Evolutionary conservation across 2,329 filamentous ascomycete species (phyloP).

Genomic region (Thermomyces lanuginosus): DNA sequence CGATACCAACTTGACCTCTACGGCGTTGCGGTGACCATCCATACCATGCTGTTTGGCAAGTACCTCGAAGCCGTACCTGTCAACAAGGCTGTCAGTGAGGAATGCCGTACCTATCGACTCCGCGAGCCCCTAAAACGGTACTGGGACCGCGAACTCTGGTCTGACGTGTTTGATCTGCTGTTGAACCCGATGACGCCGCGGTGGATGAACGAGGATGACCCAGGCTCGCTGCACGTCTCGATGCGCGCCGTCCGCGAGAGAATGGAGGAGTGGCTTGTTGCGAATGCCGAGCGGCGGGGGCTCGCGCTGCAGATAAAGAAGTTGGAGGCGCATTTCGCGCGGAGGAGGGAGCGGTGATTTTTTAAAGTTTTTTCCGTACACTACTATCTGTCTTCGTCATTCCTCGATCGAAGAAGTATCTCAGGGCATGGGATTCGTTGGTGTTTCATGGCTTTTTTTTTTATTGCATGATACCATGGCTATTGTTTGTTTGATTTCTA

Average conservation of each 20-base stretch:
- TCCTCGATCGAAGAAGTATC: not conserved
- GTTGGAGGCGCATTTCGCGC: constrained; percentile 52
- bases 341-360: constrained; percentile 25
- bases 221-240: constrained; percentile 50
- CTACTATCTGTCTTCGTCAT: not conserved
- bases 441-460: constrained; percentile 2
- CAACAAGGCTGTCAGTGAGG: too few relatives aligned
- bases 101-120: constrained; percentile 53
- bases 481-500: constrained; percentile 2
- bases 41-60: constrained; percentile 79
- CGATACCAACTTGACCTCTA: constrained; percentile 97
- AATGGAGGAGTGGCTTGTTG: constrained; percentile 74
- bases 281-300: constrained; percentile 65
- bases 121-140: constrained; percentile 79
- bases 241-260: constrained; percentile 53
- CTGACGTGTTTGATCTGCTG: constrained; percentile 63
- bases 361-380: not conserved
- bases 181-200: constrained; percentile 54
- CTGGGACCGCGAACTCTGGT: constrained; percentile 91
- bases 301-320: constrained; percentile 40
- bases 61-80: constrained; percentile 64
- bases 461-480: constrained; percentile 3
- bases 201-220: constrained; percentile 38
- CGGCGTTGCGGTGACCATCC: constrained; percentile 73
- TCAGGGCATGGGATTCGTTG: not conserved